Base-by-base conservation (phyloP, 148 eudicot species). In the Camellia lanceoleosa region DNA sequence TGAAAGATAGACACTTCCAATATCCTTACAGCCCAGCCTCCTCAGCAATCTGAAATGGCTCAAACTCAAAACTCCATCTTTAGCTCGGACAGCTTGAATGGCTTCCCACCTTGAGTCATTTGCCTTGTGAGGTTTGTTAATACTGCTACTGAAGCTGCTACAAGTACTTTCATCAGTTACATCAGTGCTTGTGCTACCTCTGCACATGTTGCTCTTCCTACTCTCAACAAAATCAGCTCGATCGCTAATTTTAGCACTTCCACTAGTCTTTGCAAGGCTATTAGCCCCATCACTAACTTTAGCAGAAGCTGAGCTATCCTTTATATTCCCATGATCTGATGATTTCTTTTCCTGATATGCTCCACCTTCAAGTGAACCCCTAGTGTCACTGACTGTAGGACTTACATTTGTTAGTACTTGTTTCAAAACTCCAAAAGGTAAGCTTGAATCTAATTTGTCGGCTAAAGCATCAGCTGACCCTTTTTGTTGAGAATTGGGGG, bases 61-160 rank as follows among this genome's bases (percentile, higher is more conserved):
- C 84, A 95, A 80, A 69, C 93, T 95, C 85, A 95, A 84, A 61
- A 43, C 83, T 62, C 99, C 97, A 66, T 92, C 97, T 82, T 90
- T 89, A 14, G 84, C 83, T 51, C 94, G 86, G 11, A 93, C 90
- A 66, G 89, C 99, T 83, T 93, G 97, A 68, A 95, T 92, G 41
- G 97, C 99, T 85, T 95, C 97, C 99, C 99, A 95, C 80, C 93
- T 89, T 43, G 86, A 71, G 80, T 95, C 99, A 54, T 95, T 87
- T 65, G 93, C 86, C 83, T 93, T 93, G 79, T 95, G 99, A 41
- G 99, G 99, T 74, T 93, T 93, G 85, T 84, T 95, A 18, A 87
- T 78, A 73, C 92, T 84, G 80, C 93, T 95, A 83, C 97, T 93
- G 52, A 93, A 89, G 85, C 96, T 93, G 86, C 98, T 91, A 83